Evolutionary conservation across 176 grass and related monocot genomes (phyloP).

Genomic region (Zoysia japonica): DNA sequence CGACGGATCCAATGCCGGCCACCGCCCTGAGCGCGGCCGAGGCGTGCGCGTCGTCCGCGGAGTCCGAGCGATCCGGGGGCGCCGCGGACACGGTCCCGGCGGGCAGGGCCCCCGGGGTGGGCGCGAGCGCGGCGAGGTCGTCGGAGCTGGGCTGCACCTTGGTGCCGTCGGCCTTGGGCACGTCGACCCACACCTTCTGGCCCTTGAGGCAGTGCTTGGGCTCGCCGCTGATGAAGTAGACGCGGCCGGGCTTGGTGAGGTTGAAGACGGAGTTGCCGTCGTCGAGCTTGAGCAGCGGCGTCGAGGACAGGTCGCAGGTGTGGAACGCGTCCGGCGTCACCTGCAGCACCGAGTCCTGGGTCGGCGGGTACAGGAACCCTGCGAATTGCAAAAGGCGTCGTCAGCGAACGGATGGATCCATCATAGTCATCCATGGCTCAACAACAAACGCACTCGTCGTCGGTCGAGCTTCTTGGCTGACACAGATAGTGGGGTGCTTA

Average conservation of each 20-base stretch:
- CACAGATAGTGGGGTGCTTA: constrained; percentile 28
- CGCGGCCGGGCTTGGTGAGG: constrained; percentile 56
- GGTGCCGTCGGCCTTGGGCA: constrained; percentile 64
- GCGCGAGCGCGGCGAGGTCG: constrained; percentile 37
- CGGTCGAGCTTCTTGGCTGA: too few species aligned
- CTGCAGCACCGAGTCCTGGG: constrained; percentile 50
- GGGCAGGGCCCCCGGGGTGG: constrained; percentile 6
- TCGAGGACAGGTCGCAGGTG: constrained; percentile 45
- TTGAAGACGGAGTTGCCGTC: constrained; percentile 93
- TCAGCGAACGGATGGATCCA: background rate
- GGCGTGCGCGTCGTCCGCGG: background rate
- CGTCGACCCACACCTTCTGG: constrained; percentile 78
- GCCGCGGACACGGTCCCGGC: background rate
- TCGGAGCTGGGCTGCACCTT: constrained; percentile 42
- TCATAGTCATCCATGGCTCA: background rate
- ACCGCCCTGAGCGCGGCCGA: background rate
- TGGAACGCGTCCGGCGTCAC: constrained; percentile 64
- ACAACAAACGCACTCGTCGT: background rate
- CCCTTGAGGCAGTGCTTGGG: constrained; percentile 63
- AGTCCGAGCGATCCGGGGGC: constrained; percentile 30
- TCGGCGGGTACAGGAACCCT: constrained; percentile 79
- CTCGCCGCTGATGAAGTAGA: constrained; percentile 68
- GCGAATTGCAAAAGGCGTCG: background rate
- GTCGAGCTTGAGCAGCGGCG: constrained; percentile 48
- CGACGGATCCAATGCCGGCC: constrained; percentile 19